phyloP scores from a whole-genome alignment of 192 early-diverging fungal genomes.

The Backusella westeae region DNA sequence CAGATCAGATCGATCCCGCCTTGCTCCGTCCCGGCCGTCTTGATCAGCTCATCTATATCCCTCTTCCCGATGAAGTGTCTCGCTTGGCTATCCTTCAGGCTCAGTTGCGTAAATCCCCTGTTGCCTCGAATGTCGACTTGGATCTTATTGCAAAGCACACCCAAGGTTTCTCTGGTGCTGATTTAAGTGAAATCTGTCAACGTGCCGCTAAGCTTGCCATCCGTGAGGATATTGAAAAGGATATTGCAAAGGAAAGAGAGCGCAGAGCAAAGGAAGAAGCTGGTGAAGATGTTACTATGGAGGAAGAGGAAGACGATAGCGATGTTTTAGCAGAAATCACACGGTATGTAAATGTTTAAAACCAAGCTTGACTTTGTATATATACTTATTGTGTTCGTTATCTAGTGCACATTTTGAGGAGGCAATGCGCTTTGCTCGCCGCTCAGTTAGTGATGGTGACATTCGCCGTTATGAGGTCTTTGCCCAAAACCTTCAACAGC shows the following conservation, averaged over 20 bases:
- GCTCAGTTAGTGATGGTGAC: conserved; percentile 93
- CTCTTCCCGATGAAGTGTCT: conserved; percentile 71
- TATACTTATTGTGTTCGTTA: not conserved
- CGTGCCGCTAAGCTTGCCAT: conserved; percentile 97
- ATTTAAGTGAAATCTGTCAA: conserved; percentile 98
- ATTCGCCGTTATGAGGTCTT: conserved; percentile 99
- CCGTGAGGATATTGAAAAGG: conserved; percentile 91
- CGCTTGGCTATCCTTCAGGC: conserved; percentile 83
- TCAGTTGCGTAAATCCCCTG: conserved; percentile 92
- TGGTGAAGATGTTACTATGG: conserved; percentile 76
- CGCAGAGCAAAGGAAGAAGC: conserved; percentile 63
- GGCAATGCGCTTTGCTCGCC: conserved; percentile 96
- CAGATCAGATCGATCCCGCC: conserved; percentile 97
- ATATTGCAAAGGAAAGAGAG: conserved; percentile 71
- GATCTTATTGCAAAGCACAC: conserved; percentile 84
- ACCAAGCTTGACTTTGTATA: not conserved
- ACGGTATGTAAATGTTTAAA: conserved; percentile 20
- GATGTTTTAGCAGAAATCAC: conserved; percentile 94
- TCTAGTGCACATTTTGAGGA: conserved; percentile 92
- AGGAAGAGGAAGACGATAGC: conserved; percentile 59
- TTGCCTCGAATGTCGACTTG: conserved; percentile 78
- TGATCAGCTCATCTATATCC: conserved; percentile 97
- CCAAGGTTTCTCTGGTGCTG: conserved; percentile 96
- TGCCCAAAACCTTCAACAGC: conserved; percentile 96
- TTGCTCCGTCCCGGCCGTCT: conserved; percentile 97